phyloP scores from a whole-genome alignment of 2,329 filamentous ascomycete species.

The Tolypocladium nubicola region DNA sequence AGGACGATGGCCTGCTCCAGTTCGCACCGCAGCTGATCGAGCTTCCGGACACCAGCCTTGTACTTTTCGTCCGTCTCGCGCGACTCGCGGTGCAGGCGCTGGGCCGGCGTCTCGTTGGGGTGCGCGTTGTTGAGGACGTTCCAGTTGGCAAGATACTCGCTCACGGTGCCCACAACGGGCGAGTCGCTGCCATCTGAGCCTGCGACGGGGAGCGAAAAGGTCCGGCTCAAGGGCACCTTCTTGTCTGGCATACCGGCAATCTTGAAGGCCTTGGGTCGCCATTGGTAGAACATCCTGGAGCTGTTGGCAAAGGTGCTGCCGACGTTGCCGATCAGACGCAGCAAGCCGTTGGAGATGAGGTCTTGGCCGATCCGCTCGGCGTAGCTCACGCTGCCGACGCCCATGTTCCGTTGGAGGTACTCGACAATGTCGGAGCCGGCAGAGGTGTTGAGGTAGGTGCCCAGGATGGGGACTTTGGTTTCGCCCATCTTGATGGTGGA shows the following conservation, averaged over 20 bases:
- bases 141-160: conserved; percentile 86
- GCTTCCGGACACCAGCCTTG: conserved; percentile 72
- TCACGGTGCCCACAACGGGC: conserved; percentile 70
- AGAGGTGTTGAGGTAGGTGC: conserved; percentile 89
- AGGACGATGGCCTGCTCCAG: conserved; percentile 92
- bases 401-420: conserved; percentile 84
- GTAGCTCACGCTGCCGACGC: conserved; percentile 73
- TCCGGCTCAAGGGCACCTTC: conserved; percentile 61
- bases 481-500: conserved; percentile 80
- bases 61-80: conserved; percentile 88
- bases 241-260: conserved; percentile 81
- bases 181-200: conserved; percentile 53
- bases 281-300: conserved; percentile 95
- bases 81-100: conserved; percentile 80
- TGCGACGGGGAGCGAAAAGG: conserved; percentile 60
- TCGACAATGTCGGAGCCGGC: conserved; percentile 89
- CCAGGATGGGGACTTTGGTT: conserved; percentile 89
- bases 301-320: conserved; percentile 95
- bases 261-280: conserved; percentile 86
- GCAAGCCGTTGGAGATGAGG: conserved; percentile 72
- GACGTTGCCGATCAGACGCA: conserved; percentile 86
- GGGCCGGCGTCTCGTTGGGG: conserved; percentile 85
- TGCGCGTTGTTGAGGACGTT: conserved; percentile 74
- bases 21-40: conserved; percentile 84
- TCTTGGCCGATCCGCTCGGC: conserved; percentile 94